Conservation (phyloP, 352 stramenopile genomes). For the Globisporangium mamillatum region DNA sequence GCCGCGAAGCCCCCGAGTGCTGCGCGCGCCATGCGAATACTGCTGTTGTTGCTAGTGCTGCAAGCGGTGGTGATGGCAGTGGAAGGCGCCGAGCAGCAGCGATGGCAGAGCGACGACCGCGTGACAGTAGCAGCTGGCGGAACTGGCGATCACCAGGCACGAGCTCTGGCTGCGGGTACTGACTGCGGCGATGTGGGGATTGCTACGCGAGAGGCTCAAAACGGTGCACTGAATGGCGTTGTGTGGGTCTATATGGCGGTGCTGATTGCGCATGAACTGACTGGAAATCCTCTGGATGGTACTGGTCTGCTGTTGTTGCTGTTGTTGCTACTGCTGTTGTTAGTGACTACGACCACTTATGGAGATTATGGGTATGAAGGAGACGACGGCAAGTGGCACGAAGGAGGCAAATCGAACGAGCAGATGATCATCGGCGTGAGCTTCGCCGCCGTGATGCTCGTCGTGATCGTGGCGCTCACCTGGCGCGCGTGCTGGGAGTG, state of each 20-base stretch:
- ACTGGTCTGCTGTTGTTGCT: background rate
- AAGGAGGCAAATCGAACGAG: constrained; percentile 17
- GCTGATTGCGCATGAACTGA: background rate
- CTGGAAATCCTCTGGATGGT: background rate
- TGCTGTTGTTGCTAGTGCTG: background rate
- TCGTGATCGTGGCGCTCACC: constrained; percentile 40
- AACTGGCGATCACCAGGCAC: background rate
- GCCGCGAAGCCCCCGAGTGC: too few species aligned
- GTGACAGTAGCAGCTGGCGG: background rate
- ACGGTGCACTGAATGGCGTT: background rate
- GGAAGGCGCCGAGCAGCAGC: background rate
- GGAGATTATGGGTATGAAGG: constrained; percentile 15
- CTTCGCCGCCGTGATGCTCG: constrained; percentile 29
- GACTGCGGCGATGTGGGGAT: background rate
- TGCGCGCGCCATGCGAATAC: background rate
- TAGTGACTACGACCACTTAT: constrained; percentile 7
- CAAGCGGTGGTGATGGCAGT: background rate
- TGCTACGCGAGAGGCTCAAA: background rate
- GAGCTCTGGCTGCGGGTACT: background rate
- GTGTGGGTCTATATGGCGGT: background rate
- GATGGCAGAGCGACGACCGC: background rate
- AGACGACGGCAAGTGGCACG: constrained; percentile 15
- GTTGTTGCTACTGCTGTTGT: background rate
- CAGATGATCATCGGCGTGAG: constrained; percentile 32
- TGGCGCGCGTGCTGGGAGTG: constrained; percentile 54